A percentile compares a stretch with the other conserved stretches of the same genome.
These are phyloP conservation scores for Secale cereale DNA, from an alignment of 176 grass and related monocot species.

Conservation along the genomic window DNA sequence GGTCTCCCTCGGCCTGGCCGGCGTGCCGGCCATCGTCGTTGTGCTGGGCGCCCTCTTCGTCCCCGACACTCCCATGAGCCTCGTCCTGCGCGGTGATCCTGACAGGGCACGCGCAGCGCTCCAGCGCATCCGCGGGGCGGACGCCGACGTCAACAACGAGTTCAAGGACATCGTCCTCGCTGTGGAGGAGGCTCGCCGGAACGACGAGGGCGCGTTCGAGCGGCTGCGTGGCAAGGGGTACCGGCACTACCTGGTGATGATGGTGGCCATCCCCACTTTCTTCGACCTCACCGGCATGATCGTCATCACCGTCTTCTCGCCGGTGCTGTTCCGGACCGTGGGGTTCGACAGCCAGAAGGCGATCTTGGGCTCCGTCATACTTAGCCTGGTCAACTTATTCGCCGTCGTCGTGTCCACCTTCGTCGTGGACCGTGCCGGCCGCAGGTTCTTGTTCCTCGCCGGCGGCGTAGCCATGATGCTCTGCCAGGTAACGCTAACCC, in stretches of 20 bases:
- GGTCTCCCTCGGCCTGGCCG: constrained; percentile 57
- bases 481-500: constrained; percentile 28
- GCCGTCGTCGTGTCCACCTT: constrained; percentile 23
- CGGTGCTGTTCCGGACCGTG: constrained; percentile 56
- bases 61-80: constrained; percentile 58
- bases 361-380: constrained; percentile 46
- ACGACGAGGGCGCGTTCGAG: constrained; percentile 50
- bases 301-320: constrained; percentile 46
- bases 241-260: constrained; percentile 51
- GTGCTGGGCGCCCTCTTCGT: constrained; percentile 48
- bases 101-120: constrained; percentile 46
- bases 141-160: constrained; percentile 42
- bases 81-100: constrained; percentile 38
- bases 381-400: constrained; percentile 17
- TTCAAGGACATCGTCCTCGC: constrained; percentile 44
- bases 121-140: constrained; percentile 33
- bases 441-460: constrained; percentile 44
- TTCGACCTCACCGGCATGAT: constrained; percentile 64
- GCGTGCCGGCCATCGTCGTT: constrained; percentile 39
- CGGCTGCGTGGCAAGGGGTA: constrained; percentile 36
- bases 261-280: constrained; percentile 55
- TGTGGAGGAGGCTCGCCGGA: constrained; percentile 23
- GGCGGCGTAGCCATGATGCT: constrained; percentile 51
- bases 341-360: constrained; percentile 56
- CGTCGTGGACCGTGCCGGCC: constrained; percentile 40